Evolutionary conservation across 176 grass and related monocot genomes (phyloP), one percentile per base, ranked within the genome.

Genomic region (Cenchrus americanus): DNA sequence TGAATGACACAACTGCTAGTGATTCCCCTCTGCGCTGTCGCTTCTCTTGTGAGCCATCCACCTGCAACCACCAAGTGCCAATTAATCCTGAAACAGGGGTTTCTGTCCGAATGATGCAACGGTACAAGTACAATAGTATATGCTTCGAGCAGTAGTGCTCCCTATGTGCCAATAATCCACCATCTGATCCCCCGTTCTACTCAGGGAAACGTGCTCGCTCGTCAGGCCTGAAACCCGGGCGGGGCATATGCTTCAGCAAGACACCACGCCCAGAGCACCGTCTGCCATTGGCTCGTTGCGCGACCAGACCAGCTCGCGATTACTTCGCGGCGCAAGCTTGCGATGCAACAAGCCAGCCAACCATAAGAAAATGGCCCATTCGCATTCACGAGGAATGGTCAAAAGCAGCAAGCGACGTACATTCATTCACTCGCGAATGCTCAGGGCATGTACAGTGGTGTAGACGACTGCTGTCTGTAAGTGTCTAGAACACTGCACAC

Each of bases 211-310:
- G 68, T 83, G 13, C 77, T 15, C 13, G 63, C 26, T 23, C 54
- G 17, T 77, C 30, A 12, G 63, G 63, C 80, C 17, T 62, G 50
- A 55, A 61, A 52, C 67, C 13, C 65, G 65, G 64, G 9, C 65
- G 65, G 64, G 9, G 11, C 21, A 1, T 64, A 37, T 37, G 65
- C 62, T 49, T 47, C 51, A 57, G 60, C 8, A 34, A 23, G 14
- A 59, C 43, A 41, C 51, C 30, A 40, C 34, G 17, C 19, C 7
- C 14, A 18, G 44, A 50, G 46, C 46, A 5, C 22, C 1, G 22
- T 3, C 34, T 37, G 34, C 23, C 46, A 51, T 26, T 72, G 69
- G 22, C 44, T 15, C 12, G 68, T 81, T 59, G 48, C 37, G 9
- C 14, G 22, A 50, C 34, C 73, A 52, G 27, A 30, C 27, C 27